phyloP scores from a whole-genome alignment of 1,284 basidiomycete genomes.

The Sanghuangporus sanghuang region DNA sequence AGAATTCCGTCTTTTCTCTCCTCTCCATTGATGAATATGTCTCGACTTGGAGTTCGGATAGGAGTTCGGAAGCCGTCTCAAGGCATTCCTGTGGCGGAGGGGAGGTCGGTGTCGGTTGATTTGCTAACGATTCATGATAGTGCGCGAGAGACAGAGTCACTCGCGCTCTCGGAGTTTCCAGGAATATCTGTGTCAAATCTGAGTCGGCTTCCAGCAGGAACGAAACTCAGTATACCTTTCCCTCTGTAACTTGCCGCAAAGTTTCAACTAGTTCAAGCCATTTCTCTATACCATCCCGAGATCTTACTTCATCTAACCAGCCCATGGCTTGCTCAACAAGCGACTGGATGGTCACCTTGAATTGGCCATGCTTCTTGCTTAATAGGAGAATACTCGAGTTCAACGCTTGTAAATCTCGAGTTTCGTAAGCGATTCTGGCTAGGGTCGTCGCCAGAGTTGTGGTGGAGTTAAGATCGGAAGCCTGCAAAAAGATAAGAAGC shows the following conservation, averaged over 20 bases:
- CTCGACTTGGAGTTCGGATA: conserved; percentile 96
- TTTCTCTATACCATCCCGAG: conserved; percentile 60
- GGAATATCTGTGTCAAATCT: conserved; percentile 68
- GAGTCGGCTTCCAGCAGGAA: neutral
- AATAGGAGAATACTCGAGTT: conserved; percentile 72
- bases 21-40: conserved; percentile 99
- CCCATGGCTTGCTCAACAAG: conserved; percentile 85
- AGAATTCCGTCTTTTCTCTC: conserved; percentile 97
- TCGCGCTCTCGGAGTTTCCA: conserved; percentile 94
- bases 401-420: conserved; percentile 63
- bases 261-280: conserved; percentile 91
- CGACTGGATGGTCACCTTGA: conserved; percentile 85
- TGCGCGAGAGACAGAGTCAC: conserved; percentile 82
- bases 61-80: conserved; percentile 81
- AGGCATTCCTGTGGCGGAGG: conserved; percentile 52
- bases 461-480: conserved; percentile 89
- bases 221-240: conserved; percentile 60
- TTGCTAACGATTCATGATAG: conserved; percentile 72
- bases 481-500: conserved; percentile 43
- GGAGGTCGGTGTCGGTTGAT: conserved; percentile 35
- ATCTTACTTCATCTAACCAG: conserved; percentile 74
- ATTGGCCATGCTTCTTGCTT: conserved; percentile 96
- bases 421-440: conserved; percentile 67
- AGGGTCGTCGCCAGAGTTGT: conserved; percentile 78
- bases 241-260: conserved; percentile 89